Evolutionary conservation across 495 filamentous ascomycete genomes (phyloP).

Genomic region (Lasiosphaeria ovina): DNA sequence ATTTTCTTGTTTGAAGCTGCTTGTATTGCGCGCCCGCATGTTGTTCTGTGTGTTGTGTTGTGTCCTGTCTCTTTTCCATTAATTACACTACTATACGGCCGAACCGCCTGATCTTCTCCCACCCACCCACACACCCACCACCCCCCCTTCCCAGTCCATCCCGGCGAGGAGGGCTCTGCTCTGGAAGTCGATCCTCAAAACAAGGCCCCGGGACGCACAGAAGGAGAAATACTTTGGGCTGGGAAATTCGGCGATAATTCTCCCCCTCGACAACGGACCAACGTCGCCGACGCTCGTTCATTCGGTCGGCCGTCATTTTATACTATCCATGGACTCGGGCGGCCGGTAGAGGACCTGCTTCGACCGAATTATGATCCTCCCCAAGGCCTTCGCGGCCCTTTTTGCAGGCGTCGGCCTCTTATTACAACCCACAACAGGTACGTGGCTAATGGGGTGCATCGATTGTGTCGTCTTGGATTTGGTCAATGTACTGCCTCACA

Average conservation of each 20-base stretch:
- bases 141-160: neutral
- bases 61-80: neutral
- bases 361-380: constrained; percentile 31
- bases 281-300: neutral
- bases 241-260: too few species aligned
- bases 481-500: too few species aligned
- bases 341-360: neutral
- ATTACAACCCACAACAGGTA: constrained; percentile 34
- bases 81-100: neutral
- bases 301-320: neutral
- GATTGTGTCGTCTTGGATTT: too few species aligned
- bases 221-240: too few species aligned
- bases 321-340: constrained; percentile 17
- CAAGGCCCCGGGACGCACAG: neutral
- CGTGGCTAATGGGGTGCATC: neutral
- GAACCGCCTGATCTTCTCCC: neutral
- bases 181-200: neutral
- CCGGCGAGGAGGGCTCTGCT: neutral
- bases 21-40: neutral
- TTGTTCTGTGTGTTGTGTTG: neutral
- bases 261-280: neutral
- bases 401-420: constrained; percentile 30
- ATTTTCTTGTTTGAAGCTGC: too few species aligned
- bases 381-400: constrained; percentile 36
- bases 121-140: neutral